Base-by-base conservation (phyloP, 441 rosid species). In the Gossypium gossypioides region DNA sequence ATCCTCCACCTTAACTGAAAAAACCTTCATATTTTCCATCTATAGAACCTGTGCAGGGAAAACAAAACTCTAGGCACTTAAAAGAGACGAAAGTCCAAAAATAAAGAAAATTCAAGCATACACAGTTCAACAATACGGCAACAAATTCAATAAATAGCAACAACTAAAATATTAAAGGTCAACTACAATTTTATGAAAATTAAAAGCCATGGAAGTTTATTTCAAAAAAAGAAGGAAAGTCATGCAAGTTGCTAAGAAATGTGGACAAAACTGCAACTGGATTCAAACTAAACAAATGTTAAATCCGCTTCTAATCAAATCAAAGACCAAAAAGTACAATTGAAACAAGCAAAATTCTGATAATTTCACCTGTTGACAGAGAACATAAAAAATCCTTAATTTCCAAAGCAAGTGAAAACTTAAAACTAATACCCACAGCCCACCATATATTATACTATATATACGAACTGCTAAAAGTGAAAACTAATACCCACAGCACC, bases 1-100 rank as follows among this genome's bases (percentile, higher is more conserved):
- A 40, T 89, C 95, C 81, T 85, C 92, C 19, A 92, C 96, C 76
- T 87, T 72, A 64, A 78, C 94, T 6, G 95, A 78, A 72, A 95
- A 95, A 58, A 72, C 40, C 92, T 86, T 86, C 96, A 91, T 87
- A 59, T 25, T 72, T 55, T 25, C 67, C 9, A 25, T 2, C 27
- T 72, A 32, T 62, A 22, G 61, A 73, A 72, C 72, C 72, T 46
- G 72, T 64, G 63, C 73, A 55, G 57, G 34, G 58, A 25, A 67
- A 55, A 59, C 40, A 19, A 67, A 55, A 52, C 50, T 57, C 68
- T 66, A 10, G 42, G 66, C 42, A 51, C 2, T 5, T 27, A 6
- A 2, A 0, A 62, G 32, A 48, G 40, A 48, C 19, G 40, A 18
- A 59, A 51, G 22, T 34, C 32, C 40, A 9, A 9, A 27, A 72